phyloP scores from a whole-genome alignment of 148 eudicot species.

The Gaultheria prostrata region DNA sequence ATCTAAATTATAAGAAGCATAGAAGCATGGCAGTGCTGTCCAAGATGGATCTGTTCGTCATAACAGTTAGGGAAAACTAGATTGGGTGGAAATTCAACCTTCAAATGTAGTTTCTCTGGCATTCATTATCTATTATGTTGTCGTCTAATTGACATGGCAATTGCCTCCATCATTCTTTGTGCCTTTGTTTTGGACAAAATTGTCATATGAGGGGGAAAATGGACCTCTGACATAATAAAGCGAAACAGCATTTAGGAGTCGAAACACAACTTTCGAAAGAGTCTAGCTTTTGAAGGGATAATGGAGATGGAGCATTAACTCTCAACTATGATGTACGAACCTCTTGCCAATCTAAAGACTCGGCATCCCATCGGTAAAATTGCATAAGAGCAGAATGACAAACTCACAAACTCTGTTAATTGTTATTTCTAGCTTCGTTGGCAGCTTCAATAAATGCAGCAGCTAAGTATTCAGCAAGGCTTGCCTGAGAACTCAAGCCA shows the following conservation, averaged over 20 bases:
- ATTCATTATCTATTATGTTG: no score
- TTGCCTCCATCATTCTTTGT: no score
- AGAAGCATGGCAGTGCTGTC: no score
- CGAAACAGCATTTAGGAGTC: background rate
- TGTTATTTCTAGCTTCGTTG: conserved; percentile 13
- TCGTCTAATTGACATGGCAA: no score
- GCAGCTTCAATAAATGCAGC: conserved; percentile 49
- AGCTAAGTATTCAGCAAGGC: conserved; percentile 66
- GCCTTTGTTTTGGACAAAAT: no score
- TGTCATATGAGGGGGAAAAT: no score
- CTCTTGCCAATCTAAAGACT: background rate
- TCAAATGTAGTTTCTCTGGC: no score
- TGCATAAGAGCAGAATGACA: background rate
- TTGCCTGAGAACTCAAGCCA: conserved; percentile 28
- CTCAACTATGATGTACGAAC: background rate
- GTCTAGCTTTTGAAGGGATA: background rate
- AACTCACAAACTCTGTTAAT: conserved; percentile 15
- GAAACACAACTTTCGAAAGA: background rate
- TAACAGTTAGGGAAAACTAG: no score
- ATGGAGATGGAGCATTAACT: background rate
- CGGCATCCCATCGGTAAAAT: background rate
- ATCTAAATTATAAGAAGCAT: no score
- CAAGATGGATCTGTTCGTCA: no score
- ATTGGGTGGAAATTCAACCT: no score
- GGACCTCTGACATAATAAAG: no score